Evolutionary conservation across 148 eudicot species (phyloP), one percentile per base, ranked within the genome.

Genomic region (Nyssa sinensis): DNA sequence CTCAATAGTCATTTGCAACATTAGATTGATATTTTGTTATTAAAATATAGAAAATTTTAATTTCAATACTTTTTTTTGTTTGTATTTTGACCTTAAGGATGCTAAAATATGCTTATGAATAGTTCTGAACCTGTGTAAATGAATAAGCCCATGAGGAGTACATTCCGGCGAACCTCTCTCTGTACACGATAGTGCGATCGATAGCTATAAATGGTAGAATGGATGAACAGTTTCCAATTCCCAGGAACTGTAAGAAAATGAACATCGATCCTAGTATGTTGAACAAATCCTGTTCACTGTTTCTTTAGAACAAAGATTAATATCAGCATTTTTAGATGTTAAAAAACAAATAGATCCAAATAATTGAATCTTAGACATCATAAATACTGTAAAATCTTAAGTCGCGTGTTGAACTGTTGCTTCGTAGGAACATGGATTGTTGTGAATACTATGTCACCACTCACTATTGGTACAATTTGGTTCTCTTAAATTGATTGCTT

Each of bases 151-250:
- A 70, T 16, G 79, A 24, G 23, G 72, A 51, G 49, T 80, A 80
- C 82, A 80, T 80, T 35, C 82, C 82, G 21, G 83, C 71, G 71
- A 75, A 75, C 35, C 69, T 80, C 59, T 80, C 83, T 23, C 79
- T 47, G 60, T 75, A 80, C 7, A 71, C 17, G 41, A 80, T 55
- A 5, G 55, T 30, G 33, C 83, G 66, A 58, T 75, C 83, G 14
- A 33, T 76, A 4, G 77, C 39, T 5, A 81, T 33, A 67, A 41
- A 25, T 47, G 80, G 77, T 29, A 72, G 12, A 51, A 81, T 70
- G 5, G 83, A 61, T 44, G 83, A 60, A 16, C 69, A 66, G 30
- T 76, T 81, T 66, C 13, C 21, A 60, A 77, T 44, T n/a, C 83
- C 83, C 34, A 62, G 16, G 31, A 81, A 72, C n/a, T 53, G 32